Conservation (phyloP, 2,329 filamentous ascomycete genomes). For the Ophiostoma triangulosporum region DNA sequence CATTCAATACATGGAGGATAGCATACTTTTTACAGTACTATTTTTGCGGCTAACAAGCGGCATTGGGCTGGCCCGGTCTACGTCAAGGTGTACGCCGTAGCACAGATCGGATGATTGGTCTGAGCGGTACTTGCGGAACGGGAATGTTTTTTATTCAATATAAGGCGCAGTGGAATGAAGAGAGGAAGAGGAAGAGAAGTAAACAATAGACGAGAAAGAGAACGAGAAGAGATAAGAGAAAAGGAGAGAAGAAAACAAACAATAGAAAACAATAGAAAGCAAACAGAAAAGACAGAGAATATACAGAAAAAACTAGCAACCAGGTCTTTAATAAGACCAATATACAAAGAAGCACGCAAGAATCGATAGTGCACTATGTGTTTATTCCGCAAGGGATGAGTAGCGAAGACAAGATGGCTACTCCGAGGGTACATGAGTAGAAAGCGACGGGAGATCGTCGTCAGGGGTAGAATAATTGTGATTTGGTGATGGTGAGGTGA, state of each 20-base stretch:
- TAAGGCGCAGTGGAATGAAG: too few relatives aligned
- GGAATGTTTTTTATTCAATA: too few relatives aligned
- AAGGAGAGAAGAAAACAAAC: not conserved
- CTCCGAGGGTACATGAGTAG: not conserved
- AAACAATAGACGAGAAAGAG: not conserved
- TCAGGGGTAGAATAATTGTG: slow-evolving; percentile 7
- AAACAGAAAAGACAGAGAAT: not conserved
- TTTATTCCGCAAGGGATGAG: too few relatives aligned
- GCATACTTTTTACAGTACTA: too few relatives aligned
- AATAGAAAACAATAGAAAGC: not conserved
- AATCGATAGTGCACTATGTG: too few relatives aligned
- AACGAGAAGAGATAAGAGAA: not conserved
- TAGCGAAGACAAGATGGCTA: not conserved
- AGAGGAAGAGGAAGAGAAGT: not conserved
- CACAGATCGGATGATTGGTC: too few relatives aligned
- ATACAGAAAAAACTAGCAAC: not conserved
- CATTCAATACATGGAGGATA: too few relatives aligned
- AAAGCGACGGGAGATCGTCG: slow-evolving; percentile 7
- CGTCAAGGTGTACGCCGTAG: too few relatives aligned
- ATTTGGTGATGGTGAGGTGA: not conserved
- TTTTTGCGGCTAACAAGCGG: too few relatives aligned
- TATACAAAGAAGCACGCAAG: not conserved
- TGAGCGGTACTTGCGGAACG: too few relatives aligned
- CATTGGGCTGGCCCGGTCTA: too few relatives aligned
- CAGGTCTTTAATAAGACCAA: not conserved